Conservation (phyloP, 2,329 filamentous ascomycete species). For the Phyllosticta paracitricarpa region DNA sequence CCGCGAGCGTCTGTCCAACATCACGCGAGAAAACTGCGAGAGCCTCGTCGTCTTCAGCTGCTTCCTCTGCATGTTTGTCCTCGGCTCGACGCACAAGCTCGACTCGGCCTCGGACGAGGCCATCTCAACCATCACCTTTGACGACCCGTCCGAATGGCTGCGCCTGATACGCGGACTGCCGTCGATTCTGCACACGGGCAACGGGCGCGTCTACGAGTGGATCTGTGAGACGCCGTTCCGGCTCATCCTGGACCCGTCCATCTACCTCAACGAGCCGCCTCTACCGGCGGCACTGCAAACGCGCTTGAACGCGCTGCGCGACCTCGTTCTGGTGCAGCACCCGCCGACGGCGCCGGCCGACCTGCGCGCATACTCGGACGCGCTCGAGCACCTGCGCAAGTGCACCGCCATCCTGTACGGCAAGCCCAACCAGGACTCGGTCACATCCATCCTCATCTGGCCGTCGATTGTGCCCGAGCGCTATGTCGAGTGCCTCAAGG, state of each 20-base stretch:
- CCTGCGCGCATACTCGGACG: not conserved
- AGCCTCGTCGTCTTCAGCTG: conserved; percentile 7
- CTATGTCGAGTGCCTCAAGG: conserved; percentile 4
- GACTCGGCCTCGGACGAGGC: not conserved
- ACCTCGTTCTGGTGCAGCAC: not conserved
- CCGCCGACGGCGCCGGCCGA: not conserved
- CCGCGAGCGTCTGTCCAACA: conserved; percentile 4
- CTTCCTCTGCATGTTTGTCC: conserved; percentile 1
- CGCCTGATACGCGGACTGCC: conserved; percentile 5
- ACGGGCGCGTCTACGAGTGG: conserved; percentile 3
- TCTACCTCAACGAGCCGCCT: not conserved
- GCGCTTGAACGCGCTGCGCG: conserved; percentile 2
- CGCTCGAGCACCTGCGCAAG: conserved; percentile 1
- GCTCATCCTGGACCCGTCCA: not conserved
- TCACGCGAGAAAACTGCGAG: conserved; percentile 8
- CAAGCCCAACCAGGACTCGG: conserved; percentile 1
- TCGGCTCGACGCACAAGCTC: conserved; percentile 6
- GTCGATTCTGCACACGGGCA: conserved; percentile 2
- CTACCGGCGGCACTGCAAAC: not conserved
- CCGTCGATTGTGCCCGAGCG: conserved; percentile 6
- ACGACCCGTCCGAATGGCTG: conserved; percentile 6
- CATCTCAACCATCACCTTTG: conserved; percentile 1
- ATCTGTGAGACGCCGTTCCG: conserved; percentile 4
- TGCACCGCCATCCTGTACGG: conserved; percentile 4
- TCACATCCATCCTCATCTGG: conserved; percentile 7